Evolutionary conservation across 2,329 filamentous ascomycete genomes (phyloP), one percentile per base, ranked within the genome.

Genomic region (Penicillium sp.): DNA sequence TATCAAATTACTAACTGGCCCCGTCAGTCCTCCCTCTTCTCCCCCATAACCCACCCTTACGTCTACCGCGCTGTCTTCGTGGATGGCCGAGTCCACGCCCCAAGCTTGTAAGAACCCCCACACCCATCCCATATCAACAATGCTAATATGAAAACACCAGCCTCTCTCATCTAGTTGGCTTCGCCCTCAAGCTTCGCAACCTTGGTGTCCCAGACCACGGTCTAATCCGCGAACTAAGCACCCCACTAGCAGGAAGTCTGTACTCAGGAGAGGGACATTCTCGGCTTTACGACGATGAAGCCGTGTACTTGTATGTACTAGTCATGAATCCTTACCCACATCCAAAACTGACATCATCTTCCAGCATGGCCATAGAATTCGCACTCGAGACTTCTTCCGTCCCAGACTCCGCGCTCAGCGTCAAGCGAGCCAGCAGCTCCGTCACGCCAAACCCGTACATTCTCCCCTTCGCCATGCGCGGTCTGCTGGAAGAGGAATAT

Each of bases 51-150:
- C 21, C 94, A 99, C 69, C 94, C 94, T 0, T 93, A 97, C 73
- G 93, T 97, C 58, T 96, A 92, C 73, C 88, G 94, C 29, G 91
- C 93, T n/a, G 92, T 96, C 17, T 97, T 97, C 71, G 90, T 99
- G 53, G 93, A 99, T 74, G 91, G 93, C 27, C 87, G 93, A 58
- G 83, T 97, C 35, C 93, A 97, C 72, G 89, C 93, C 0, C 91
- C 93, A 2, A 93, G 96, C 73, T 99, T 99, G 83, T 85, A 70
- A 69, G 82, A 64, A n/a, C 15, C 42, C 38, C 17, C n/a, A 13
- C 39, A 21, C 2, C 13, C n/a, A 19, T 12, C 31, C 15, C 19
- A 25, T 10, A 17, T 21, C 25, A 7, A 33, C 21, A n/a, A 42
- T 33, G 17, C 31, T 55, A 67, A 58, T 21, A 9, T 31, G 13